Percentiles rank a stretch among this genome's conserved stretches.
Conservation (phyloP, 1,139 yeast species). For the Protomyces inouyei region DNA sequence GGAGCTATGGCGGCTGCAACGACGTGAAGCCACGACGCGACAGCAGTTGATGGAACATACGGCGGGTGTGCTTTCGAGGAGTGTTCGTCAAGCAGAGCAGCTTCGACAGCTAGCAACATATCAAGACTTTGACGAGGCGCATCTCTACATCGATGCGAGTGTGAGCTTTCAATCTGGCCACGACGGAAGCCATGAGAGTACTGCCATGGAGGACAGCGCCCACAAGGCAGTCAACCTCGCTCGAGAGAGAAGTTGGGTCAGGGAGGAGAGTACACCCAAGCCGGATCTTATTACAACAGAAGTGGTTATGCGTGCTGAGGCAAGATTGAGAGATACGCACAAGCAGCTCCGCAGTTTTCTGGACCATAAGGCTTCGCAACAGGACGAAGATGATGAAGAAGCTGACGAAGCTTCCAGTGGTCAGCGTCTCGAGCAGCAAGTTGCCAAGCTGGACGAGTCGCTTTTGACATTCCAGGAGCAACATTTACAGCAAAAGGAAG, state of each 20-base stretch:
- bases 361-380: background rate
- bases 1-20: slow-evolving; percentile 27
- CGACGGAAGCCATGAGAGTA: slow-evolving; percentile 8
- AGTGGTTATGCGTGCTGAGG: background rate
- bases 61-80: slow-evolving; percentile 23
- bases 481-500: background rate
- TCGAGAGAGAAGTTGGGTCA: background rate
- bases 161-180: background rate
- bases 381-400: background rate
- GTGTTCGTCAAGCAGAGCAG: slow-evolving; percentile 1
- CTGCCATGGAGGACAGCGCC: background rate
- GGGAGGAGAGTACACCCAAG: background rate
- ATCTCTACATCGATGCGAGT: slow-evolving; percentile 15
- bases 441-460: background rate
- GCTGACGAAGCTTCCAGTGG: background rate
- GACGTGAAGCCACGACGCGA: slow-evolving; percentile 21
- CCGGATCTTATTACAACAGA: background rate
- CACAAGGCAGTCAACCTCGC: background rate
- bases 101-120: slow-evolving; percentile 1
- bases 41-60: slow-evolving; percentile 26
- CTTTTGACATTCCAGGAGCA: background rate
- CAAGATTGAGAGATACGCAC: background rate
- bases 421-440: background rate
- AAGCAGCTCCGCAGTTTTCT: background rate
- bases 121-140: slow-evolving; percentile 20